These are phyloP conservation scores for Saccharomycopsis synnaedendra DNA, from an alignment of 805 yeast genomes.

Conservation along the genomic window DNA sequence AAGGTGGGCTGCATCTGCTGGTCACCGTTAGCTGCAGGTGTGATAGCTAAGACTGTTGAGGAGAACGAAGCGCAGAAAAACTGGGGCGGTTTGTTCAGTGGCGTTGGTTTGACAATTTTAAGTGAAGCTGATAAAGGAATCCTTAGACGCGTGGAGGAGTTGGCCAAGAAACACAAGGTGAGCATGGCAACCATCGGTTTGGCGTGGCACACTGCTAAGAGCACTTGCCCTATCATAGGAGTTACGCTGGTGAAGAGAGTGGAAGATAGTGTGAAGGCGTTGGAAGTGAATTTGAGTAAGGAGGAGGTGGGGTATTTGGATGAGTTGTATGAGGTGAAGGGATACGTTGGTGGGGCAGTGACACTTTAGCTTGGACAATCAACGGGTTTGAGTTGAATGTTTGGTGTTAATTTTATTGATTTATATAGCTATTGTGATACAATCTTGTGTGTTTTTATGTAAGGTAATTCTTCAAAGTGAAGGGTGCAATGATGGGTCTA, in stretches of 20 bases:
- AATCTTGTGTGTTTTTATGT: too few relatives aligned
- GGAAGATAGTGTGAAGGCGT: slow-evolving; percentile 38
- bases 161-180: slow-evolving; percentile 34
- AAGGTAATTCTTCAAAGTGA: too few relatives aligned
- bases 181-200: slow-evolving; percentile 43
- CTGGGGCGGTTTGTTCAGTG: too few relatives aligned
- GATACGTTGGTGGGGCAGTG: too few relatives aligned
- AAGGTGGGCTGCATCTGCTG: slow-evolving; percentile 41
- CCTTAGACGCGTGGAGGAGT: slow-evolving; percentile 38
- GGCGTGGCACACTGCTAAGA: slow-evolving; percentile 43
- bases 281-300: slow-evolving; percentile 27
- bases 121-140: slow-evolving; percentile 24
- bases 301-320: slow-evolving; percentile 5
- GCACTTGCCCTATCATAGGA: slow-evolving; percentile 45
- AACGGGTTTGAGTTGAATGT: too few relatives aligned
- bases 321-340: background rate
- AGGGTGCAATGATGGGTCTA: too few relatives aligned
- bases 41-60: slow-evolving; percentile 33
- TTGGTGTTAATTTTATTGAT: too few relatives aligned
- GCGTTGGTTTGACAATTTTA: slow-evolving; percentile 15
- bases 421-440: too few relatives aligned
- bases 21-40: slow-evolving; percentile 48
- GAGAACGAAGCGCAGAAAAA: background rate
- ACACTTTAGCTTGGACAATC: too few relatives aligned
- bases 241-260: slow-evolving; percentile 35